Conservation (phyloP, 805 yeast genomes). For the Metschnikowia reukaufii region DNA sequence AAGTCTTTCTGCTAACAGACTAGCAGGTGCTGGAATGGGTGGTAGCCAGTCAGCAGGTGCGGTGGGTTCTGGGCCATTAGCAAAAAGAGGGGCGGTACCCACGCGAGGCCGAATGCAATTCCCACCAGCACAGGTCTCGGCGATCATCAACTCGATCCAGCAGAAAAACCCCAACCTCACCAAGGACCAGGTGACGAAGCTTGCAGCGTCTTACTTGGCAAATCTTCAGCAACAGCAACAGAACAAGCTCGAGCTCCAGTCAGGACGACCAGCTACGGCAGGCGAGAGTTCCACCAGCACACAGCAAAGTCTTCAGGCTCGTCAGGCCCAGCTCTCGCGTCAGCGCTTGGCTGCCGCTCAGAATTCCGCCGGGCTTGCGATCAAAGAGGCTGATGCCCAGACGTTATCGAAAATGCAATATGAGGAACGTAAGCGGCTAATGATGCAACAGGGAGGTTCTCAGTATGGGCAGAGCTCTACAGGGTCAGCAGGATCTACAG, state of each 20-base stretch:
- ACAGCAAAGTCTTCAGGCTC: conserved; percentile 14
- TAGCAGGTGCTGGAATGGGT: background rate
- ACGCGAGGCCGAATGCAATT: conserved; percentile 41
- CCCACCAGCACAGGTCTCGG: conserved; percentile 64
- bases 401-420: conserved; percentile 33
- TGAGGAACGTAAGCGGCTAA: conserved; percentile 37
- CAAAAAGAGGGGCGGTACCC: conserved; percentile 11
- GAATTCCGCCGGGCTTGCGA: conserved; percentile 9
- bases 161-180: conserved; percentile 62
- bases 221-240: conserved; percentile 55
- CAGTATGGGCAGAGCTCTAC: conserved; percentile 11
- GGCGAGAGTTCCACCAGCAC: conserved; percentile 12
- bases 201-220: conserved; percentile 65
- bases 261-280: conserved; percentile 16
- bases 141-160: conserved; percentile 63
- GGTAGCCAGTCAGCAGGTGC: background rate
- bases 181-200: conserved; percentile 62
- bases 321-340: conserved; percentile 17
- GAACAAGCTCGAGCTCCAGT: conserved; percentile 24
- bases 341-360: conserved; percentile 16
- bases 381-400: conserved; percentile 23
- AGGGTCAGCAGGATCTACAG: background rate
- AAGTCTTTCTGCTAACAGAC: background rate
- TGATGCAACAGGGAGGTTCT: conserved; percentile 28
- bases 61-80: background rate